These are phyloP conservation scores for Moesziomyces sp. DNA, from an alignment of 1,284 basidiomycete species.

Conservation along the genomic window DNA sequence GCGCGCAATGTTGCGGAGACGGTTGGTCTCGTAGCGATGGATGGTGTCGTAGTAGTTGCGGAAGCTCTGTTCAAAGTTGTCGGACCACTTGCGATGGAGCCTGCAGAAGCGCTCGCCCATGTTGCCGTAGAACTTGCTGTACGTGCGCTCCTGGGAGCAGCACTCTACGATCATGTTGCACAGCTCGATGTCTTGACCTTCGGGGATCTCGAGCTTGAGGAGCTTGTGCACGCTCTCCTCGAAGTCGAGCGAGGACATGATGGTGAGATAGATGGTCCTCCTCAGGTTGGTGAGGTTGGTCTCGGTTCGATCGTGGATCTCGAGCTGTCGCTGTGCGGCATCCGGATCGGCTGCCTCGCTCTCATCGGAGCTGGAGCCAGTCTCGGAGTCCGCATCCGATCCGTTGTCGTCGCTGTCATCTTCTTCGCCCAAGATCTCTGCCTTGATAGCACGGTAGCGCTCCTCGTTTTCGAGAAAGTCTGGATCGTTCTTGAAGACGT, in stretches of 20 bases:
- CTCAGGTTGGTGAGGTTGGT: slow-evolving; percentile 96
- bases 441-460: slow-evolving; percentile 89
- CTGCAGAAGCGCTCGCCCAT: slow-evolving; percentile 96
- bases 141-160: slow-evolving; percentile 98
- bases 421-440: slow-evolving; percentile 83
- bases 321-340: slow-evolving; percentile 69
- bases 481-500: slow-evolving; percentile 94
- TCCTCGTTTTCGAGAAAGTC: slow-evolving; percentile 91
- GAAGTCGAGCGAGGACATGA: slow-evolving; percentile 82
- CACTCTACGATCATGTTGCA: slow-evolving; percentile 99
- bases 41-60: slow-evolving; percentile 92
- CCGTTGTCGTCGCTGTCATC: slow-evolving; percentile 45
- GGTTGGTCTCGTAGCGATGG: slow-evolving; percentile 98
- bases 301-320: slow-evolving; percentile 92
- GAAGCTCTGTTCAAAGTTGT: slow-evolving; percentile 88
- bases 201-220: slow-evolving; percentile 88
- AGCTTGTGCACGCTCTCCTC: slow-evolving; percentile 99
- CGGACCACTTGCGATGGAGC: slow-evolving; percentile 92
- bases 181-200: slow-evolving; percentile 94
- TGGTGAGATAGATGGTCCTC: slow-evolving; percentile 92
- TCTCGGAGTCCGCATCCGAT: slow-evolving; percentile 39
- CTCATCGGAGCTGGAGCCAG: slow-evolving; percentile 67
- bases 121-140: slow-evolving; percentile 93
- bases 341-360: slow-evolving; percentile 75
- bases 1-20: slow-evolving; percentile 93